Base-by-base conservation (phyloP, 2,329 filamentous ascomycete genomes). In the Calycina herbarum region DNA sequence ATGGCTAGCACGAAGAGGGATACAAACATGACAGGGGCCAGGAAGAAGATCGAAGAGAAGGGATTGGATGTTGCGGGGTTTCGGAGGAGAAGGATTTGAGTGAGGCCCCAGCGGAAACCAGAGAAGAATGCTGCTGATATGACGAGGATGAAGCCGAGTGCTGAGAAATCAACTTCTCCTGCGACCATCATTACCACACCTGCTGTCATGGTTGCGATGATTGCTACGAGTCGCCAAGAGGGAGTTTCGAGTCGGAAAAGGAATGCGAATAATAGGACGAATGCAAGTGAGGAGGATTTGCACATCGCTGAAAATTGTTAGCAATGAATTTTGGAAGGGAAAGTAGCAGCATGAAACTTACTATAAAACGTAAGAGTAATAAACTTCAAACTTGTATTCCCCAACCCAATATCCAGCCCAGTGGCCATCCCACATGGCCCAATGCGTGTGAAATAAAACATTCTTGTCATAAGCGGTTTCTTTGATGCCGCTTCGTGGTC, bases 121-220 rank as follows among this genome's bases (percentile, higher is more conserved):
- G 93, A 97, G 76, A 97, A 97, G 79, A 96, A 95, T 62, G 93
- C 92, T 13, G 95, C 94, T 0, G 90, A 89, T 78, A 99, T 98
- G 79, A 98, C 91, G 69, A 99, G 89, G 58, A 93, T 79, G 78
- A 99, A 99, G 54, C 95, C 95, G 35, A 92, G 83, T 0, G 90
- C 83, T 72, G 93, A 88, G 79, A 99, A 99, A 60, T 93, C 89
- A 45, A 96, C 89, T 79, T 99, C 95, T 67, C 94, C 95, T 5
- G 93, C 93, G 0, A 98, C 95, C 95, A 99, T 99, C 88, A 98
- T 96, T 68, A 99, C 84, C 8, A 99, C 94, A 67, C 95, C 95
- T 2, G 88, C 73, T 0, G 94, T 97, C 95, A 99, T 98, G 73
- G 91, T 89, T 62, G 88, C 85, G 71, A 99, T 98, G 71, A 98